Evolutionary conservation across 805 yeast species (phyloP).

Genomic region (Wickerhamomyces alni): DNA sequence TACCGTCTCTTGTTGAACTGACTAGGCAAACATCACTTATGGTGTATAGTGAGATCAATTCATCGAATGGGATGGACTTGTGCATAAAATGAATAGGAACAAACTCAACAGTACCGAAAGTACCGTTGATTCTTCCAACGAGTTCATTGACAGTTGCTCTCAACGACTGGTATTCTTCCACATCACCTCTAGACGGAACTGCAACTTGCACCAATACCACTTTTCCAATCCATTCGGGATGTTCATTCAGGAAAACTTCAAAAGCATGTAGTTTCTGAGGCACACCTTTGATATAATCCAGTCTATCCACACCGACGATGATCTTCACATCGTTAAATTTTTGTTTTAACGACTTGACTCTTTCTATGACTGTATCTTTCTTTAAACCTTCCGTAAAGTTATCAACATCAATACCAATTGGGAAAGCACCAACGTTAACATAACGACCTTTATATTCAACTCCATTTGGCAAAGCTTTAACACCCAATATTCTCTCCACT

Average conservation of each 20-base stretch:
- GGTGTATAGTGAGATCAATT: constrained; percentile 80
- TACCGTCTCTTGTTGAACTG: constrained; percentile 94
- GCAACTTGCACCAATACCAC: constrained; percentile 95
- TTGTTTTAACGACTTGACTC: constrained; percentile 58
- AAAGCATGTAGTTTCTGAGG: constrained; percentile 97
- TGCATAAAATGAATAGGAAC: constrained; percentile 97
- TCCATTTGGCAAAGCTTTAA: constrained; percentile 87
- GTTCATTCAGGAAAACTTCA: constrained; percentile 84
- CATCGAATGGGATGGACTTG: constrained; percentile 84
- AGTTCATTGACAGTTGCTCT: constrained; percentile 93
- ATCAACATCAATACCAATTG: constrained; percentile 97
- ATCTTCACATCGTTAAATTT: constrained; percentile 74
- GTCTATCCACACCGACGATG: constrained; percentile 93
- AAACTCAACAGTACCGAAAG: constrained; percentile 93
- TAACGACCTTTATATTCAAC: constrained; percentile 70
- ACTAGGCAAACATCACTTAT: constrained; percentile 89
- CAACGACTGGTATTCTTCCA: constrained; percentile 92
- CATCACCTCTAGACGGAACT: constrained; percentile 96
- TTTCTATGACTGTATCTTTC: constrained; percentile 50
- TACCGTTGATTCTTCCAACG: constrained; percentile 94
- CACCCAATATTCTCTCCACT: constrained; percentile 75
- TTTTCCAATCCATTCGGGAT: constrained; percentile 98
- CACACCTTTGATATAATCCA: constrained; percentile 96
- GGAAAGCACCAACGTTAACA: constrained; percentile 92
- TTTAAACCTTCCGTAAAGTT: constrained; percentile 78